Evolutionary conservation across 768 basidiomycete genomes (phyloP).

Genomic region (Neoboletus magnificus): DNA sequence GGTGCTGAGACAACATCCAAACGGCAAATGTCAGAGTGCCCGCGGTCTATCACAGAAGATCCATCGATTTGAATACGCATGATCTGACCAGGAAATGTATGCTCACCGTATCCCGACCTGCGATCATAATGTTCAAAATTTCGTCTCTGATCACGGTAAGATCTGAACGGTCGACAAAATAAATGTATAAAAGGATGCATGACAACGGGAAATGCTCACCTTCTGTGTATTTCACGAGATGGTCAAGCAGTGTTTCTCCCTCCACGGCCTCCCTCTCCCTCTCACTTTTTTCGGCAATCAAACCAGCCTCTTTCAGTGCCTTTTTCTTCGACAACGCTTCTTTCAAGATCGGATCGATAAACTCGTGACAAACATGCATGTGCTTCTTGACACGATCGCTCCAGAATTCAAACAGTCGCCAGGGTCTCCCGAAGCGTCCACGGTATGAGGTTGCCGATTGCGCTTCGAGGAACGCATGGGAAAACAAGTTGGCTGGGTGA

Average conservation of each 20-base stretch:
- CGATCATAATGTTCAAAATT: constrained; percentile 37
- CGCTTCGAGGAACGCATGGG: constrained; percentile 47
- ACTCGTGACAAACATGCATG: constrained; percentile 47
- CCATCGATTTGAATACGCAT: background rate
- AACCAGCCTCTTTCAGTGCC: constrained; percentile 19
- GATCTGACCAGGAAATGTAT: background rate
- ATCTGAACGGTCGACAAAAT: constrained; percentile 18
- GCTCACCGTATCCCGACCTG: constrained; percentile 34
- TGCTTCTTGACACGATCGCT: constrained; percentile 43
- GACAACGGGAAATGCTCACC: constrained; percentile 8
- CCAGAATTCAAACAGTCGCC: constrained; percentile 55
- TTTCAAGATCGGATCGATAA: constrained; percentile 51
- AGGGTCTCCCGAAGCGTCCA: constrained; percentile 39
- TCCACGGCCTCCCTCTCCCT: constrained; percentile 15
- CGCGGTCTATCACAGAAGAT: constrained; percentile 22
- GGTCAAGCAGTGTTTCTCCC: constrained; percentile 30
- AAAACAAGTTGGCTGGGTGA: constrained; percentile 42
- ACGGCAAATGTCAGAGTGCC: constrained; percentile 29
- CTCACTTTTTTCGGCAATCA: constrained; percentile 9
- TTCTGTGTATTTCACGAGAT: constrained; percentile 29
- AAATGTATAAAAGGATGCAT: background rate
- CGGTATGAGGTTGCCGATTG: constrained; percentile 43
- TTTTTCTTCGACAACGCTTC: constrained; percentile 44
- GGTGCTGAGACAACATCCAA: constrained; percentile 29
- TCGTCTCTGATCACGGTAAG: constrained; percentile 33